Conservation (phyloP, 441 rosid species). For the Omphalea diandra region DNA sequence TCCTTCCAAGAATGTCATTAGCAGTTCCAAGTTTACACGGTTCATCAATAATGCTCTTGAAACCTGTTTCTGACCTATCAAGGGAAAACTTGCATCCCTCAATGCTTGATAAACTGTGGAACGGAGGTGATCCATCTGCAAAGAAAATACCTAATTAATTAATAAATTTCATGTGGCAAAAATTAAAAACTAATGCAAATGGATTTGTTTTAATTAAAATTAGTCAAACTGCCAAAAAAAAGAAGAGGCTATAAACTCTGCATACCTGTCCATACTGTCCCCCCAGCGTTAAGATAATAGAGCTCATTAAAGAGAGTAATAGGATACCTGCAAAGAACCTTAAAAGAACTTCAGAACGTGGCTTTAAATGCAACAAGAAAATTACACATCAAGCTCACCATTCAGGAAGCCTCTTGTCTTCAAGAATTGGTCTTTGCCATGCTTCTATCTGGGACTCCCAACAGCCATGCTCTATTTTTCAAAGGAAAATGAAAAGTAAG, state of each 20-base stretch:
- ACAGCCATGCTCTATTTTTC: slow-evolving; percentile 49
- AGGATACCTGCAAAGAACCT: slow-evolving; percentile 59
- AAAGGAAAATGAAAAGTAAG: slow-evolving; percentile 12
- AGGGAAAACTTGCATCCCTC: slow-evolving; percentile 72
- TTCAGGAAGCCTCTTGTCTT: slow-evolving; percentile 83
- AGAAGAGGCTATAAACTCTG: slow-evolving; percentile 7
- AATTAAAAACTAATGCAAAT: background rate
- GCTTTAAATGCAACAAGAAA: slow-evolving; percentile 1
- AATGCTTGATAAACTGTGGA: slow-evolving; percentile 58
- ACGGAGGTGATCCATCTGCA: slow-evolving; percentile 77
- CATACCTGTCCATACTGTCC: slow-evolving; percentile 88
- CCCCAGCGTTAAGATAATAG: slow-evolving; percentile 86
- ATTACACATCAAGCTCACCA: slow-evolving; percentile 47
- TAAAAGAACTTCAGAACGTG: slow-evolving; percentile 18
- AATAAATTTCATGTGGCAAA: background rate
- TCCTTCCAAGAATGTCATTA: slow-evolving; percentile 61
- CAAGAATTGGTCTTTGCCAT: slow-evolving; percentile 88
- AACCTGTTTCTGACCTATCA: slow-evolving; percentile 44
- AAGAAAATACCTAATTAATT: background rate
- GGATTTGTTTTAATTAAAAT: background rate
- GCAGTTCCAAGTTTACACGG: slow-evolving; percentile 45
- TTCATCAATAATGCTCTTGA: slow-evolving; percentile 30
- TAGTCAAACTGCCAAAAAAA: background rate
- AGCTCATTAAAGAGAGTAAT: slow-evolving; percentile 87
- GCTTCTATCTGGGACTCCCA: slow-evolving; percentile 87